Base-by-base conservation (phyloP, 345 rosid species). In the Euphorbia tirucalli region DNA sequence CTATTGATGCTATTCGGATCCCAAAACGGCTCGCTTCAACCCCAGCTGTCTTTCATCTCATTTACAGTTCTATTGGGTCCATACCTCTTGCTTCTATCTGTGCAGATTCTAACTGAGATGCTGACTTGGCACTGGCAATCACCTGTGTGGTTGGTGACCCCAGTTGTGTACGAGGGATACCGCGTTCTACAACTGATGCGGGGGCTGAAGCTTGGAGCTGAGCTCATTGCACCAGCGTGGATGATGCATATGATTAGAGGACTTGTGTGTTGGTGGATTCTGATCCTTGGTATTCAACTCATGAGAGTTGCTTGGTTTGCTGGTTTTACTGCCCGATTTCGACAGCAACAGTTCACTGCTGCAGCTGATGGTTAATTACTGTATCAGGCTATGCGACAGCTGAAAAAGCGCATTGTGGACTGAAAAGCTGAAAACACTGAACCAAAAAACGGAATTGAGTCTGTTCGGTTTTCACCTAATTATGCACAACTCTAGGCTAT, bases 301-400 rank as follows among this genome's bases (percentile, higher is more conserved):
- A 92, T 94, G 97, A 85, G 98, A 74, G 93, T 92, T 71, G 93
- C 96, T 85, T 94, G 98, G 98, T 92, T 88, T 77, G 93, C 97
- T 68, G 97, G 98, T 72, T 87, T 85, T 77, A 70, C 86, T 25
- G 84, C 86, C 71, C 74, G 76, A 71, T 71, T 81, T 46, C 78
- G 24, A 16, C 68, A 57, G 52, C 74, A 77, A 55, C 61, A 57
- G 10, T 57, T 79, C 48, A 59, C 79, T 72, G 69, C 82, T 71
- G 56, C 86, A 11, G 74, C 79, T 31, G 79, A 78, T 82, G 72
- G 65, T 77, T 72, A 69, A 28, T 8, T 56, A 1, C 43, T 68
- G 37, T 28, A 28, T 56, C 15, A 7, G 11, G n/a, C n/a, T n/a
- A n/a, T n/a, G n/a, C n/a, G n/a, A n/a, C n/a, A n/a, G n/a, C n/a